Evolutionary conservation across 176 grass and related monocot genomes (phyloP).

Genomic region (Triticum urartu): DNA sequence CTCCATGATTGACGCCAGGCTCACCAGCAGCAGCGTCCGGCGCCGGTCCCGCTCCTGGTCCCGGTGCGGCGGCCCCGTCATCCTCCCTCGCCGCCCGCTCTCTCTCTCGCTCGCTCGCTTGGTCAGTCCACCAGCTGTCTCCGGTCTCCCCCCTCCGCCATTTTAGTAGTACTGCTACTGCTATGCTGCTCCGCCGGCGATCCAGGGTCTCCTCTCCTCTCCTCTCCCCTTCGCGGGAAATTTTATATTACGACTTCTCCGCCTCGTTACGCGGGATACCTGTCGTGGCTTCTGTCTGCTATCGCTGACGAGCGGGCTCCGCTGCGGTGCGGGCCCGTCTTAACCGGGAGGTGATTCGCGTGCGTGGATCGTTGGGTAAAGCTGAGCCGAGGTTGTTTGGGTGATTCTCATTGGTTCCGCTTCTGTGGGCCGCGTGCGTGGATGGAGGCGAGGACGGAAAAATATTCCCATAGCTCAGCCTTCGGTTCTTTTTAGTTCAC

Average conservation of each 20-base stretch:
- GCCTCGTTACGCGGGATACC: background rate
- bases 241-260: conserved; percentile 33
- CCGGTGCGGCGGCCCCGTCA: conserved; percentile 19
- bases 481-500: no score
- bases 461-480: no score
- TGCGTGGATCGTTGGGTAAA: background rate
- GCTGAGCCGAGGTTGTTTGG: background rate
- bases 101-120: background rate
- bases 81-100: background rate
- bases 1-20: conserved; percentile 91
- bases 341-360: background rate
- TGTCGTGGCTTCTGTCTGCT: accelerated
- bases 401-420: background rate
- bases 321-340: accelerated
- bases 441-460: no score
- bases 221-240: conserved; percentile 29
- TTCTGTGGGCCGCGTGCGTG: background rate
- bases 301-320: background rate
- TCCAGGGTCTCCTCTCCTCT: background rate
- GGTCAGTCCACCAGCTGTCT: background rate
- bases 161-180: background rate
- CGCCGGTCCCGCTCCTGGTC: conserved; percentile 36
- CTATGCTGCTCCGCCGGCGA: conserved; percentile 10
- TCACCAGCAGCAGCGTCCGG: conserved; percentile 69
- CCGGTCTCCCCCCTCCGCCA: background rate